phyloP scores from a whole-genome alignment of 805 yeast species.

The Yamadazyma takamatsuzukensis region DNA sequence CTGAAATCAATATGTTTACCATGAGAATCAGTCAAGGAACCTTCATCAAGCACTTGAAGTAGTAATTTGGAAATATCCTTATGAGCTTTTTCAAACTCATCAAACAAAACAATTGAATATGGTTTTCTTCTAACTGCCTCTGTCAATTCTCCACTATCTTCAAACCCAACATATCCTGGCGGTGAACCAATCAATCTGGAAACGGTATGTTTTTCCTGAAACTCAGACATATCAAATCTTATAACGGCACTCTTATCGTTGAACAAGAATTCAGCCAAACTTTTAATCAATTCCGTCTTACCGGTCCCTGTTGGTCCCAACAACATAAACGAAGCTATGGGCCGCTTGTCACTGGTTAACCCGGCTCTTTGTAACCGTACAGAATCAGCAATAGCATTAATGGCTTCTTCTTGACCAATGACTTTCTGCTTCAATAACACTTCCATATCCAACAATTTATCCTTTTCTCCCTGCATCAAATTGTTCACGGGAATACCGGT shows the following conservation, averaged over 20 bases:
- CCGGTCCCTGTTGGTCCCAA: conserved; percentile 99
- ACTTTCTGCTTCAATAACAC: conserved; percentile 70
- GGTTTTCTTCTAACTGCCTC: conserved; percentile 96
- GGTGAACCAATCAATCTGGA: conserved; percentile 95
- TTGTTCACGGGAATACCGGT: conserved; percentile 94
- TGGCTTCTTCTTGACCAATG: conserved; percentile 95
- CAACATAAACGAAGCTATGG: conserved; percentile 95
- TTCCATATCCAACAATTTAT: conserved; percentile 86
- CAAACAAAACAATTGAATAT: conserved; percentile 86
- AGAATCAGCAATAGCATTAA: conserved; percentile 84
- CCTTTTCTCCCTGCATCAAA: conserved; percentile 91
- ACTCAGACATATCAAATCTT: conserved; percentile 96
- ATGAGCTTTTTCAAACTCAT: conserved; percentile 97
- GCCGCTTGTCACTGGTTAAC: conserved; percentile 87
- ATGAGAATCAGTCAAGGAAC: conserved; percentile 89
- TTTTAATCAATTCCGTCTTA: conserved; percentile 91
- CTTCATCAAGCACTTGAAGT: conserved; percentile 92
- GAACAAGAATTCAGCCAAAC: conserved; percentile 86
- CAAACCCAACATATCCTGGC: conserved; percentile 96
- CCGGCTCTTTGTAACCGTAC: conserved; percentile 97
- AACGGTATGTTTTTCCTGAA: conserved; percentile 90
- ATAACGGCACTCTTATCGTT: conserved; percentile 84
- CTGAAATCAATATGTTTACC: conserved; percentile 93
- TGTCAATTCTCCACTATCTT: conserved; percentile 92
- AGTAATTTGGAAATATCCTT: conserved; percentile 89